Base-by-base conservation (phyloP, 2,329 filamentous ascomycete genomes). In the Alternaria triticimaculans region DNA sequence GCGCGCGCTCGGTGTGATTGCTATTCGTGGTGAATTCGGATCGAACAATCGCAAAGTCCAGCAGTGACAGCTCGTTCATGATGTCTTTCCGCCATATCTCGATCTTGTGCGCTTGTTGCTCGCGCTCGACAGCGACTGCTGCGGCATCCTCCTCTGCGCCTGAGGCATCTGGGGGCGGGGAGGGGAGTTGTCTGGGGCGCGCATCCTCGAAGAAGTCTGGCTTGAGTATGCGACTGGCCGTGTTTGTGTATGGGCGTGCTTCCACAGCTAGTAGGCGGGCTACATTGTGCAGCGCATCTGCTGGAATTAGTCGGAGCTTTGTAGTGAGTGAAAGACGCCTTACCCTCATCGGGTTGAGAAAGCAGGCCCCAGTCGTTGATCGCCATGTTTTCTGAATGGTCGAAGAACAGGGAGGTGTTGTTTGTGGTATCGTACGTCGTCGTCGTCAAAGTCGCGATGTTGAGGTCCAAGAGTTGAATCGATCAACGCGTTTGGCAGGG, bases 241-340 rank as follows among this genome's bases (percentile, higher is more conserved):
- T 89, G 64, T 94, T 91, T 79, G 93, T 93, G 84, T 97, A 97
- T 1, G 94, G 93, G 62, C 94, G 94, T 77, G 97, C 93, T 84
- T 98, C 95, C 65, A 97, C 91, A 67, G 92, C 92, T 41, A 97
- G 87, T 5, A 97, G 90, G 45, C 95, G 92, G 28, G 87, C 87
- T 49, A 79, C 72, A 76, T 94, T 95, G 84, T 97, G 95, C 41
- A 97, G 89, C 67, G 93, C 90, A 79, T 93, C 90, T 89, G 72
- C 11, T 18, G 8, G 26, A 15, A 65, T 78, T 37, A 73, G 66
- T 55, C 37, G 48, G 23, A 64, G 60, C 21, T 45, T 25, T 11
- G 11, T 43, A 20, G n/a, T 12, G 18, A 14, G 6, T 20, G 12
- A 1, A 7, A 21, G 59, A 23, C 21, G 15, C 23, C 7, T 28